Evolutionary conservation across 2,329 filamentous ascomycete species (phyloP).

Genomic region (Hypoxylon sp.): DNA sequence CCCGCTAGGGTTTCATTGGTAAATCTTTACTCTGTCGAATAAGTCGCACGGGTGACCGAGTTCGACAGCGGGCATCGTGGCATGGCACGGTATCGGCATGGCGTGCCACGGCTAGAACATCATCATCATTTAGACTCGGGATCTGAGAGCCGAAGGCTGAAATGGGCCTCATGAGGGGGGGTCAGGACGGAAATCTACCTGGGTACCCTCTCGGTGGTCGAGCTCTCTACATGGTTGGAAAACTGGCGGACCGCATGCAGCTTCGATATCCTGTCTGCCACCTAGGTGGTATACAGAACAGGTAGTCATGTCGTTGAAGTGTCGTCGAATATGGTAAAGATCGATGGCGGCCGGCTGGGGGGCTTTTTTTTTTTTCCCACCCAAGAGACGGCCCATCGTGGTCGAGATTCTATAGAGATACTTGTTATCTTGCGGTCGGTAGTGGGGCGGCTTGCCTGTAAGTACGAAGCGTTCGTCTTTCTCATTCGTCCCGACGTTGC

Average conservation of each 20-base stretch:
- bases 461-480: conserved; percentile 22
- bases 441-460: conserved; percentile 28
- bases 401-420: conserved; percentile 18
- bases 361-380: conserved; percentile 1
- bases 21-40: conserved; percentile 7
- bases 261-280: conserved; percentile 15
- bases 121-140: conserved; percentile 16
- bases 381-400: conserved; percentile 4
- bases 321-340: conserved; percentile 10
- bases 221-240: conserved; percentile 21
- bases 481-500: conserved; percentile 35
- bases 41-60: conserved; percentile 14
- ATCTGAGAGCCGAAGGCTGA: conserved; percentile 24
- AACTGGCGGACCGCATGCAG: conserved; percentile 17
- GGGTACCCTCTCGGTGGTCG: neutral
- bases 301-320: conserved; percentile 9
- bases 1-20: conserved; percentile 19
- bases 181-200: neutral
- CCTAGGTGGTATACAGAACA: conserved; percentile 20
- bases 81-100: neutral
- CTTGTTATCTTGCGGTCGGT: conserved; percentile 25
- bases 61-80: conserved; percentile 5
- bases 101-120: conserved; percentile 3
- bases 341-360: conserved; percentile 16
- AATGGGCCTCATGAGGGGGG: conserved; percentile 11